Base-by-base conservation (phyloP, 208 protist genomes). In the Wallacemonas sp. region DNA sequence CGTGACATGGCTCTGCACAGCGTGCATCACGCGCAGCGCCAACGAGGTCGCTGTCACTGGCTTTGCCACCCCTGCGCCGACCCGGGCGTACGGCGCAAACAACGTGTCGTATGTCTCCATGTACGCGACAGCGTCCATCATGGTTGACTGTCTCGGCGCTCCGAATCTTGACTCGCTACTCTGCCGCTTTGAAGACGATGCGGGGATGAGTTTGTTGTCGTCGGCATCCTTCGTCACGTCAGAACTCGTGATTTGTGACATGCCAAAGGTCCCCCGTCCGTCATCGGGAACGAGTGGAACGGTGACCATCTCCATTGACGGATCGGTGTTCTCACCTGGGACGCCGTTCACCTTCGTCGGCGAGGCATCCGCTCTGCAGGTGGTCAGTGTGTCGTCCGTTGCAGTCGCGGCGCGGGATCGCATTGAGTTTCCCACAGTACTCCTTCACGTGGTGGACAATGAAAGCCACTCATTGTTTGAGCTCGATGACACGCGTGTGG, bases 341-440 rank as follows among this genome's bases (percentile, higher is more conserved):
- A 23, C 61, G 14, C 33, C 65, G 2, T 87, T 81, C 46, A 65
- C 62, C 17, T 80, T 88, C 54, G 57, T 88, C 21, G 82, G 82
- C 6, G 58, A 33, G 1, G 68, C 82, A 16, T 16, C 23, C 1
- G 43, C 43, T 9, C 68, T 87, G 29, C 44, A 30, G 3, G 39
- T 72, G 9, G 19, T 43, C 9, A 23, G 52, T 5, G n/a, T 32
- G 16, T 4, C 38, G 6, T 17, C 6, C 12, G 55, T 80, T 30
- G 39, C 1, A 1, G 64, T 80, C 32, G 19, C 14, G 12, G 72
- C 74, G 0, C 46, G 52, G 29, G 30, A 68, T 9, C 65, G 46
- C 19, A 60, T 81, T 30, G 62, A 26, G 24, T 56, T 85, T 27
- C 64, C 72, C 1, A 44, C 34, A 24, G 36, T 78, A 16, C 36